Conservation (phyloP, 2,329 filamentous ascomycete species). For the Arachnomyces sp. region DNA sequence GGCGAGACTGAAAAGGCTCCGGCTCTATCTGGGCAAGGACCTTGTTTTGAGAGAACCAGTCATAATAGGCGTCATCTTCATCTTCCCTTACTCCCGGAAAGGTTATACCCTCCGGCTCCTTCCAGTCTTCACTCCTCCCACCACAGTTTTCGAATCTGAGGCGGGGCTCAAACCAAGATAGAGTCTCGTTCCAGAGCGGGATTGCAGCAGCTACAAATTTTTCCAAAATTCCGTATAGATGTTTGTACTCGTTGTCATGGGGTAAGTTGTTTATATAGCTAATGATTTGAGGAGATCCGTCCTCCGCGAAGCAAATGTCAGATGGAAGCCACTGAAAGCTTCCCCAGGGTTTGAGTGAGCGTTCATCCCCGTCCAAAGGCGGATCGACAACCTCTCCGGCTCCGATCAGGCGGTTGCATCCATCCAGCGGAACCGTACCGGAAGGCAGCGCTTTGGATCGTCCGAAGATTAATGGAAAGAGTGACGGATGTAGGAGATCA, state of each 20-base stretch:
- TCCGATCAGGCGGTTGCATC: slow-evolving; percentile 18
- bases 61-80: slow-evolving; percentile 19
- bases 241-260: slow-evolving; percentile 29
- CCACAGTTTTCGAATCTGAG: slow-evolving; percentile 16
- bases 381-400: slow-evolving; percentile 21
- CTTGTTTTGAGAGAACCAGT: slow-evolving; percentile 18
- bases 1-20: slow-evolving; percentile 23
- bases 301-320: slow-evolving; percentile 28
- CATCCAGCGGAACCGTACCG: slow-evolving; percentile 19
- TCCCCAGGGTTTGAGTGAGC: slow-evolving; percentile 26
- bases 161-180: slow-evolving; percentile 24
- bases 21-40: slow-evolving; percentile 19
- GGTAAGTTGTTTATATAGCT: slow-evolving; percentile 43
- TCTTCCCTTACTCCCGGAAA: too few species aligned
- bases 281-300: slow-evolving; percentile 16
- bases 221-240: slow-evolving; percentile 34
- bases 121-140: slow-evolving; percentile 19
- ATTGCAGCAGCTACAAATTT: slow-evolving; percentile 24
- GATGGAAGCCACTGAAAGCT: slow-evolving; percentile 41
- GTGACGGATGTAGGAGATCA: slow-evolving; percentile 57
- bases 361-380: not conserved
- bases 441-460: slow-evolving; percentile 22
- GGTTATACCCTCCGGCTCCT: slow-evolving; percentile 10
- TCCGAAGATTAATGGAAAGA: slow-evolving; percentile 49
- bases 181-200: slow-evolving; percentile 20